Evolutionary conservation across 73 alveolate species (phyloP).

Genomic region (Paramecium caudatum): DNA sequence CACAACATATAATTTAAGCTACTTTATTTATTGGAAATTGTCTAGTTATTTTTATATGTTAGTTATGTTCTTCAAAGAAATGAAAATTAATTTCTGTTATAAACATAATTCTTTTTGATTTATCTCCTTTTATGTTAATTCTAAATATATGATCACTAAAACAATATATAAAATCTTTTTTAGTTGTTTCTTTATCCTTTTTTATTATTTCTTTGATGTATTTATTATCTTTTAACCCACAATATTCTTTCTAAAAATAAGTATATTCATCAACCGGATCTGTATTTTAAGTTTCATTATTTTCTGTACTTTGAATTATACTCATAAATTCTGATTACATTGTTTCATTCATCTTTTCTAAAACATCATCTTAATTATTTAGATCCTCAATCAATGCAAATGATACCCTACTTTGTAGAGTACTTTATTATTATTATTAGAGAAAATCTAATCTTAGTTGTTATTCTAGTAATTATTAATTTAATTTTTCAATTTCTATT

Average conservation of each 20-base stretch:
- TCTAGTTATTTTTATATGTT: slow-evolving; percentile 29
- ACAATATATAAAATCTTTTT: slow-evolving; percentile 1
- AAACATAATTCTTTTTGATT: slow-evolving; percentile 41
- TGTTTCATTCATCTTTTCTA: background rate
- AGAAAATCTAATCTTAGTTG: slow-evolving; percentile 13
- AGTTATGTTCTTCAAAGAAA: slow-evolving; percentile 51
- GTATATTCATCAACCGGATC: slow-evolving; percentile 21
- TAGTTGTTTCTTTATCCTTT: background rate
- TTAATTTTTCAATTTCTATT: background rate
- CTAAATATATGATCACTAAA: slow-evolving; percentile 35
- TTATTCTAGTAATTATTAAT: background rate
- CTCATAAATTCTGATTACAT: background rate
- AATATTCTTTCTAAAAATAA: slow-evolving; percentile 21
- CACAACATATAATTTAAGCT: slow-evolving; percentile 32
- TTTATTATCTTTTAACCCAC: slow-evolving; percentile 33
- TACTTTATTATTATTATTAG: background rate
- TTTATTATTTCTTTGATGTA: slow-evolving; percentile 17
- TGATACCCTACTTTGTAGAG: slow-evolving; percentile 6
- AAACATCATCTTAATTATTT: background rate
- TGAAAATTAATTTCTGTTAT: slow-evolving; percentile 10
- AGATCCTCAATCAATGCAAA: background rate
- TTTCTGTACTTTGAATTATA: background rate
- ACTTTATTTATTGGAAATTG: slow-evolving; percentile 36
- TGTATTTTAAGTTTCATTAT: background rate
- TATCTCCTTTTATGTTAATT: slow-evolving; percentile 27